Evolutionary conservation across 495 filamentous ascomycete genomes (phyloP), one percentile per base, ranked within the genome.

Genomic region (Xylaria acuta): DNA sequence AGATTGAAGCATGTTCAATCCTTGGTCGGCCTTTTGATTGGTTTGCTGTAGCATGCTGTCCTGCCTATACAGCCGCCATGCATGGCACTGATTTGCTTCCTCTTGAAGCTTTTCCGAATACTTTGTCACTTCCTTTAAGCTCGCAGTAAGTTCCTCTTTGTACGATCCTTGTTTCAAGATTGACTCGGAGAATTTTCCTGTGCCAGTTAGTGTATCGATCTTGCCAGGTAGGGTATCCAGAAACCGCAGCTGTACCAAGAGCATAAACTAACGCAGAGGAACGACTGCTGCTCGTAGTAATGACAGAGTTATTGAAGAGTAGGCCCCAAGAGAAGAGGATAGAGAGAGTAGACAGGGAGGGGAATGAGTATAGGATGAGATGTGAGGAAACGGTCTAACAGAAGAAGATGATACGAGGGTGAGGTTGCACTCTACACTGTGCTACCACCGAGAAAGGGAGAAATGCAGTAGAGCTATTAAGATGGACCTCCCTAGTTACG

Each of bases 151-250:
- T 5, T 69, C 65, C 3, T 56, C 40, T 45, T 69, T 69, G 22
- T 69, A 69, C 53, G 51, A 56, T 51, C 7, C 36, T 22, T 69
- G 66, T 45, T 69, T 69, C 27, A 59, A 32, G 25, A 69, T 40
- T 3, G 66, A 59, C 27, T 69, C 66, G 7, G 53, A 69, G 22
- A 69, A 32, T 49, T 43, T 69, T 1, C 66, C 66, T 69, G n/a
- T 22, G 30, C 5, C 6, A 34, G 56, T 59, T 5, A 59, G 36
- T 9, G 16, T 16, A n/a, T 34, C 5, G 18, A 18, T 32, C 30
- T 59, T 16, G 56, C 7, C 32, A 36, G 7, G 9, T 59, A 2
- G 11, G 3, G 18, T 59, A 36, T 1, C 32, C 16, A 8, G 11
- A 9, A 22, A n/a, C 47, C 8, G 4, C 18, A 20, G 20, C 7